Percentiles rank a stretch among this genome's conserved stretches.
Conservation (phyloP, 805 yeast species). For the Ogataea philodendri region DNA sequence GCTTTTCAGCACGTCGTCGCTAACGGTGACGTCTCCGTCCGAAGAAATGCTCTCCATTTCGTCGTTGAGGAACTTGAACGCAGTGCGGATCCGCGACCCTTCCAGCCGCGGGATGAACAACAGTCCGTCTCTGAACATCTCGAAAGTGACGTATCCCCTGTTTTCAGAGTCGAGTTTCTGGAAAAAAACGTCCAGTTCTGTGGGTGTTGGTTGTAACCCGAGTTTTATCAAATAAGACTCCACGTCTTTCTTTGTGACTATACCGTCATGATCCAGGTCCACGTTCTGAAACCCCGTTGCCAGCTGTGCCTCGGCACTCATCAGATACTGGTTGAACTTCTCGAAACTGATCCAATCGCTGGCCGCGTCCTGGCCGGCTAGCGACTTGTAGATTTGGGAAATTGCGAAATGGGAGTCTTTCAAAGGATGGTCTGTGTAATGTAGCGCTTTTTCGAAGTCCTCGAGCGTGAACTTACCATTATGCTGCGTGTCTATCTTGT, state of each 20-base stretch:
- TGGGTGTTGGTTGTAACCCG: conserved; percentile 50
- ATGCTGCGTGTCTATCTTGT: conserved; percentile 41
- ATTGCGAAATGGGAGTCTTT: conserved; percentile 60
- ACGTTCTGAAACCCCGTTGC: conserved; percentile 62
- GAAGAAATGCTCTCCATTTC: conserved; percentile 75
- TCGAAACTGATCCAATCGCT: conserved; percentile 48
- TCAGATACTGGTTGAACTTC: conserved; percentile 65
- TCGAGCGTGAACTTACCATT: conserved; percentile 49
- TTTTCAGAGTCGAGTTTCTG: conserved; percentile 50
- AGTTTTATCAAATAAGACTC: conserved; percentile 58
- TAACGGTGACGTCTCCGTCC: conserved; percentile 89
- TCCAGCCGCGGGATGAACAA: conserved; percentile 76
- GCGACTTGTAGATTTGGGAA: conserved; percentile 51
- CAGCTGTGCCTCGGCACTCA: conserved; percentile 69
- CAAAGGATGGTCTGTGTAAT: conserved; percentile 58
- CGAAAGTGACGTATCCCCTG: conserved; percentile 71
- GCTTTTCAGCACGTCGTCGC: conserved; percentile 75
- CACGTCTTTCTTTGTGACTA: conserved; percentile 62
- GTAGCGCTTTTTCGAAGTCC: conserved; percentile 48
- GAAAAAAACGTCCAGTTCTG: conserved; percentile 56
- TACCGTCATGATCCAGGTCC: conserved; percentile 74
- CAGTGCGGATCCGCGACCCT: conserved; percentile 78
- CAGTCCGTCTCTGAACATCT: conserved; percentile 82
- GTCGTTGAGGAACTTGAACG: conserved; percentile 75
- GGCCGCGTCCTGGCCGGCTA: conserved; percentile 41